phyloP scores from a whole-genome alignment of 75 land plant species.

The Cryptomeria japonica region DNA sequence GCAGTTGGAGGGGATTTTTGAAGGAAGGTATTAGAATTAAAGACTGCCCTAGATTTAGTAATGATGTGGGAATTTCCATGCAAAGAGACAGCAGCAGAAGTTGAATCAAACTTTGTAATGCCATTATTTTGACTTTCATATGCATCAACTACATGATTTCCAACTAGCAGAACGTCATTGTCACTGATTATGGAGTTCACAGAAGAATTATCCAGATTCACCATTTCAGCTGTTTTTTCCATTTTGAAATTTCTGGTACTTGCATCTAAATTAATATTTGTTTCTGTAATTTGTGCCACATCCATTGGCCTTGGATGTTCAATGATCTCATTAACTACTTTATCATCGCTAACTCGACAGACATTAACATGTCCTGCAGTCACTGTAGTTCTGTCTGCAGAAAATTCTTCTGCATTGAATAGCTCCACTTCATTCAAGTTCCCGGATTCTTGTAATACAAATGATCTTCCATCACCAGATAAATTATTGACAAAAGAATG shows the following conservation, averaged over 20 bases:
- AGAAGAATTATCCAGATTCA: not conserved
- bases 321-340: not conserved
- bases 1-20: not conserved
- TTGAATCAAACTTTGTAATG: not conserved
- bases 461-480: not conserved
- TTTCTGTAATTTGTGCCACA: not conserved
- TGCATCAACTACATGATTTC: not conserved
- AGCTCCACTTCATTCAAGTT: not conserved
- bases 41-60: not conserved
- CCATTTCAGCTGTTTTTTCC: not conserved
- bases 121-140: not conserved
- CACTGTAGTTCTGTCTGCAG: not conserved
- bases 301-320: not conserved
- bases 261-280: not conserved
- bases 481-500: not conserved
- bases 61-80: not conserved
- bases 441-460: not conserved
- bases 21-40: not conserved
- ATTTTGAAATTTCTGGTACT: not conserved
- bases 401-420: not conserved
- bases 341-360: not conserved
- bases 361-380: not conserved
- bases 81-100: not conserved
- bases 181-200: not conserved
- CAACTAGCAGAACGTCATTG: not conserved